Conservation (phyloP, 179 eudicot species). For the Pouteria campechiana region DNA sequence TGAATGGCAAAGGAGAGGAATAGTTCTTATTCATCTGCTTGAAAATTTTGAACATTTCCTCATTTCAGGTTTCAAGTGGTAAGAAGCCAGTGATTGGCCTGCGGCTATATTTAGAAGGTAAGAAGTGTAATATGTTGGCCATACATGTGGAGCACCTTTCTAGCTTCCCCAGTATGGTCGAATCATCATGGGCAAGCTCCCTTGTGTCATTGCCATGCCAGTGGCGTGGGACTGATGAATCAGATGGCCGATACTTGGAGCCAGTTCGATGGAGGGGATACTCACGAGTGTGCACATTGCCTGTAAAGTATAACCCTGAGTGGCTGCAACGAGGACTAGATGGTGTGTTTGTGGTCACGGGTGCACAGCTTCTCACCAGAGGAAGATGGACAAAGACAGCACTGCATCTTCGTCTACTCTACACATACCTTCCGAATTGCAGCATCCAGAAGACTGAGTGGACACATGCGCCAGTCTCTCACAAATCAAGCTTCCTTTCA, state of each 20-base stretch:
- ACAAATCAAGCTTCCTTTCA: slow-evolving; percentile 54
- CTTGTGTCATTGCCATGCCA: slow-evolving; percentile 19
- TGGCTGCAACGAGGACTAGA: slow-evolving; percentile 35
- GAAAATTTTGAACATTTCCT: background rate
- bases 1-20: too few species aligned
- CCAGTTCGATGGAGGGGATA: slow-evolving; percentile 62
- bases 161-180: slow-evolving; percentile 63
- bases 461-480: slow-evolving; percentile 63
- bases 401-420: slow-evolving; percentile 75
- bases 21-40: background rate
- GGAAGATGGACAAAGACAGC: slow-evolving; percentile 84
- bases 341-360: slow-evolving; percentile 77
- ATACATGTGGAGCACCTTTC: slow-evolving; percentile 84
- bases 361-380: slow-evolving; percentile 71
- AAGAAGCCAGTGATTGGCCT: slow-evolving; percentile 76
- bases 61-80: slow-evolving; percentile 50
- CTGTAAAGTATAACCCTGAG: slow-evolving; percentile 56
- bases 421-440: slow-evolving; percentile 64
- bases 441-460: slow-evolving; percentile 59
- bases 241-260: slow-evolving; percentile 50
- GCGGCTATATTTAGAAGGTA: slow-evolving; percentile 84
- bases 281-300: slow-evolving; percentile 67
- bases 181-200: slow-evolving; percentile 15
- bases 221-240: slow-evolving; percentile 86
- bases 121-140: slow-evolving; percentile 69